Base-by-base conservation (phyloP, 2,329 filamentous ascomycete genomes). In the Shiraia bambusicola region DNA sequence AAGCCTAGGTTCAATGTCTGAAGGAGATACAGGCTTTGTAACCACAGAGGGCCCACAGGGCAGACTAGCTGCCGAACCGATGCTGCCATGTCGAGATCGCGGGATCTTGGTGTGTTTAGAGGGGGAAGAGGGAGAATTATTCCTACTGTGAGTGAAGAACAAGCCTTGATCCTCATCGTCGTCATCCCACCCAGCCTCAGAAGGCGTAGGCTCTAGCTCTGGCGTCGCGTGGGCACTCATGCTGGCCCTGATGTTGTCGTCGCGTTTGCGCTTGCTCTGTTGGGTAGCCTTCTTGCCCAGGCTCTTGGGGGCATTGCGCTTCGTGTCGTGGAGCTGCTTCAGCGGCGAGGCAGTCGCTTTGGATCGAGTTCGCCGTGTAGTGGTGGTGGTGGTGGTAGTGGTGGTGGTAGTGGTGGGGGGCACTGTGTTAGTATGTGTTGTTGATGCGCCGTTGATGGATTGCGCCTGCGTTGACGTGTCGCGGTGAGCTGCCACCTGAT, bases 111-210 rank as follows among this genome's bases (percentile, higher is more conserved):
- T 32, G 28, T 15, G 13, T 7, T 12, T 10, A 26, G 14, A n/a
- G 14, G 24, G 24, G 22, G 27, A 16, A 26, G 6, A 11, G 29
- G 19, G 49, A 27, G 34, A 40, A 46, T 47, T 19, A 16, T 25
- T 19, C 56, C 50, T 45, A 59, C 56, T 49, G 34, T 54, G 42
- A 4, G 49, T 43, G 34, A 56, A 59, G 45, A 58, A 59, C 19
- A 52, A 32, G 13, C 50, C 49, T 22, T 40, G 45, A 12, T 58
- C 47, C 11, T 51, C 50, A 8, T 49, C 40, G 16, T 54, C 49
- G 28, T 52, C 40, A 16, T 49, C 46, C 15, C 49, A 37, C 5
- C 30, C 33, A 17, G 49, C 35, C 28, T 34, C 37, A 19, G 43
- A 26, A 27, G 38, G 37, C 19, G 40, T 26, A 11, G 42, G 25